These are phyloP conservation scores for Extremus antarcticus DNA, from an alignment of 495 filamentous ascomycete genomes.

Conservation along the genomic window DNA sequence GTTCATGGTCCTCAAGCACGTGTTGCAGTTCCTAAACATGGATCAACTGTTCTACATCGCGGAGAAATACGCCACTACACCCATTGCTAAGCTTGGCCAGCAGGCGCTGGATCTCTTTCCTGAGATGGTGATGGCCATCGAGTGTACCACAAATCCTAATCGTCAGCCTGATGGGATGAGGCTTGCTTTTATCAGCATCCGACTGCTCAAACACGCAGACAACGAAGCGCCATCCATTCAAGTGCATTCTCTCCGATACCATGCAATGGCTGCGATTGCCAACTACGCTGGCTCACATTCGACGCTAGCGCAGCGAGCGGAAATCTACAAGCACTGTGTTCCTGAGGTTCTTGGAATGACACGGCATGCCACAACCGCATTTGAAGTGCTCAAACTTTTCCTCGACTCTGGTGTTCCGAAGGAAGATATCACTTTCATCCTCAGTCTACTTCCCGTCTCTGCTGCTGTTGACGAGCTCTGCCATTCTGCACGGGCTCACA, in stretches of 20 bases:
- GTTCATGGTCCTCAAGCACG: conserved; percentile 59
- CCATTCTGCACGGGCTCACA: conserved; percentile 15
- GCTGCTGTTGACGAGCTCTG: conserved; percentile 25
- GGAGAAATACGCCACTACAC: conserved; percentile 57
- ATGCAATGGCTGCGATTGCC: conserved; percentile 1
- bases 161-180: conserved; percentile 3
- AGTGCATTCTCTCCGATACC: not conserved
- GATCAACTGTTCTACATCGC: conserved; percentile 57
- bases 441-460: conserved; percentile 2
- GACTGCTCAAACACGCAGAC: not conserved
- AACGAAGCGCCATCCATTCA: not conserved
- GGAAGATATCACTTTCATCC: not conserved
- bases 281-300: not conserved
- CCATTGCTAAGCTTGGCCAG: conserved; percentile 48
- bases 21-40: conserved; percentile 48
- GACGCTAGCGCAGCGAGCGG: not conserved
- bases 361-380: not conserved
- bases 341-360: not conserved
- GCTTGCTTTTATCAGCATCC: conserved; percentile 6
- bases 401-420: not conserved
- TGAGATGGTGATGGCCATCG: conserved; percentile 5
- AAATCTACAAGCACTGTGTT: conserved; percentile 10
- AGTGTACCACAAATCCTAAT: conserved; percentile 14
- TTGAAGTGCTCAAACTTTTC: not conserved
- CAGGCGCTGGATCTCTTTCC: conserved; percentile 36